These are phyloP conservation scores for Ophiorrhiza pumila DNA, from an alignment of 257 asterid genomes.

Conservation along the genomic window DNA sequence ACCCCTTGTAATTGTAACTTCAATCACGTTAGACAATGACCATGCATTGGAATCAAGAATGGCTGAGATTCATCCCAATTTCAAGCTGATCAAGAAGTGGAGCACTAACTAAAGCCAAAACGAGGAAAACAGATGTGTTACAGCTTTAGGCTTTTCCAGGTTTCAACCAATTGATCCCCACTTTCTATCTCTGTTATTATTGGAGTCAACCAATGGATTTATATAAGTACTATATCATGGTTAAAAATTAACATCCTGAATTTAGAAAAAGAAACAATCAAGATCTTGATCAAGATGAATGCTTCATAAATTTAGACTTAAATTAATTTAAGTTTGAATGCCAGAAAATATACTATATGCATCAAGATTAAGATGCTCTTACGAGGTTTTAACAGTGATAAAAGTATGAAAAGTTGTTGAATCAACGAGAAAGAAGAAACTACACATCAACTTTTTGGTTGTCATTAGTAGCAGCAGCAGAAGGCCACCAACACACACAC, in stretches of 20 bases:
- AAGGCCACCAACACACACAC: neutral
- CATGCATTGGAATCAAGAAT: neutral
- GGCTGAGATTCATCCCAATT: constrained; percentile 8
- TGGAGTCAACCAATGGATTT: too few relatives aligned
- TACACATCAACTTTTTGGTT: constrained; percentile 11
- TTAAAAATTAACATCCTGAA: too few relatives aligned
- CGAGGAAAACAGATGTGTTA: neutral
- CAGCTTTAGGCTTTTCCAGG: neutral
- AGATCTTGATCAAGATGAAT: too few relatives aligned
- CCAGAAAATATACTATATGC: neutral
- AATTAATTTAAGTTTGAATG: neutral
- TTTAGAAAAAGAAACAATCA: too few relatives aligned
- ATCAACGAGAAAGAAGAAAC: constrained; percentile 8
- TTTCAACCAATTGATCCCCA: too few relatives aligned
- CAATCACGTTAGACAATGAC: neutral
- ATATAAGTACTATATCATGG: neutral
- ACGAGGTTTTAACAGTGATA: constrained; percentile 13
- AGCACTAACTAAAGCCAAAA: constrained; percentile 18
- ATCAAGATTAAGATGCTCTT: constrained; percentile 15
- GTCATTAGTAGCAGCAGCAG: constrained; percentile 7
- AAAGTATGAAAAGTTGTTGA: neutral
- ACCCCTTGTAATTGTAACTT: too few relatives aligned
- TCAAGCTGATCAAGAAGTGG: constrained; percentile 9
- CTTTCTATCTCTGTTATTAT: too few relatives aligned
- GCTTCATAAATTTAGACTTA: too few relatives aligned